Base-by-base conservation (phyloP, 202 grass and related monocot species). In the Elaeis oleifera region DNA sequence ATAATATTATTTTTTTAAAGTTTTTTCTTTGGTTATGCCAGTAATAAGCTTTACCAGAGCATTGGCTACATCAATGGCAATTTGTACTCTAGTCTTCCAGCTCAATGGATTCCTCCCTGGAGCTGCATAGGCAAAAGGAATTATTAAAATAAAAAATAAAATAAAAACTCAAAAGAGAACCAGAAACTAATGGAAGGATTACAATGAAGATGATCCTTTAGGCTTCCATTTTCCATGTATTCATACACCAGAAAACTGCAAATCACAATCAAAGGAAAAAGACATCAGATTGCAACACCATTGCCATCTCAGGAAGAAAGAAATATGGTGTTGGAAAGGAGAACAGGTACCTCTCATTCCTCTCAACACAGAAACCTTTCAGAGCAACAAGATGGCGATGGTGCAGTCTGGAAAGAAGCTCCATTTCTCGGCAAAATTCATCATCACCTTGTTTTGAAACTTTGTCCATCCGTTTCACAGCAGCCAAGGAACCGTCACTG, bases 151-250 rank as follows among this genome's bases (percentile, higher is more conserved):
- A 20, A 76, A 27, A 77, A 63, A 68, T 74, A 36, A 56, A 53
- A 64, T 65, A 70, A 20, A 51, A 58, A 71, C 8, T 56, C 68
- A 50, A 59, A 51, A 28, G 63, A 65, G 65, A 75, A 67, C 61
- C 50, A 79, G 49, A 58, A 65, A 31, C 20, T 49, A 63, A 81
- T 75, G 50, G 24, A 89, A 60, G 53, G 63, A 71, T 86, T 89
- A 99, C 94, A 81, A 58, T 94, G 85, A 69, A 99, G 82, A 60
- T 84, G 77, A 68, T 99, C 85, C 44, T 89, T 81, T 49, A 99
- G 80, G 75, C 94, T 99, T 82, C 88, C 94, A 73, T 99, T 92
- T 80, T 92, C 94, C 94, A 99, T 84, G 78, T 82, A 84, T 72
- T 99, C 88, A 70, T 89, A 82, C 63, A 99, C 75, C 83, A 84